Percentiles rank a stretch among this genome's conserved stretches.
phyloP scores from a whole-genome alignment of 176 grass and related monocot genomes.

The Raddia distichophylla region DNA sequence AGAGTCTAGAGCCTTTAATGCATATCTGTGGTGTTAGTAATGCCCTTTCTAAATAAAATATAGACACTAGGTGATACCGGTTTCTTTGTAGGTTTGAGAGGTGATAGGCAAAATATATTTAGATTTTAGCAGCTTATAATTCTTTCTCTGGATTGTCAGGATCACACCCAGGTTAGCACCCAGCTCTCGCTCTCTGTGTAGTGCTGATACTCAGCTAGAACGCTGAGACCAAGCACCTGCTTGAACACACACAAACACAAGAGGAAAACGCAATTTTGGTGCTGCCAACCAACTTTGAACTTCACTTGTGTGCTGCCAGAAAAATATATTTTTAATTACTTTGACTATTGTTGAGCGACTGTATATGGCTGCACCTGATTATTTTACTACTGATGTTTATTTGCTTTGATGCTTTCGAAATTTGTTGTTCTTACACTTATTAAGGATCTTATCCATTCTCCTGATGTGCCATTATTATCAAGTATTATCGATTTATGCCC shows the following conservation, averaged over 20 bases:
- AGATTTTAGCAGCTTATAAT: not conserved
- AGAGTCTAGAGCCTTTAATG: not conserved
- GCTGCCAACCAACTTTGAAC: too few relatives aligned
- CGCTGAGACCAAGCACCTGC: too few relatives aligned
- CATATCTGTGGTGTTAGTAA: not conserved
- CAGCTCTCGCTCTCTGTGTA: too few relatives aligned
- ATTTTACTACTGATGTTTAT: not conserved
- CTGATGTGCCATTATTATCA: not conserved
- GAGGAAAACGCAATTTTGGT: too few relatives aligned
- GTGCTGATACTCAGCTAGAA: too few relatives aligned
- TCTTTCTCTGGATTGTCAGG: slow-evolving; percentile 20
- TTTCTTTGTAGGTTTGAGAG: not conserved
- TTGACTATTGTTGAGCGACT: slow-evolving; percentile 3
- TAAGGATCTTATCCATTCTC: not conserved
- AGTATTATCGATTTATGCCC: not conserved
- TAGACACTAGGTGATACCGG: not conserved
- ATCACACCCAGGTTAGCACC: too few relatives aligned
- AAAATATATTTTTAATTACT: slow-evolving; percentile 14
- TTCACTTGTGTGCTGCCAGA: not conserved
- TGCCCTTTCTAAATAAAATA: not conserved
- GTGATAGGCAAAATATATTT: not conserved
- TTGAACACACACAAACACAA: too few relatives aligned
- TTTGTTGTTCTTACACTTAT: slow-evolving; percentile 31
- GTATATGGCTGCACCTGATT: slow-evolving; percentile 11
- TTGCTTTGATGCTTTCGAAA: slow-evolving; percentile 2